Percentiles rank a stretch among this genome's conserved stretches.
Conservation (phyloP, 2,329 filamentous ascomycete genomes). For the Cercospora zeina region DNA sequence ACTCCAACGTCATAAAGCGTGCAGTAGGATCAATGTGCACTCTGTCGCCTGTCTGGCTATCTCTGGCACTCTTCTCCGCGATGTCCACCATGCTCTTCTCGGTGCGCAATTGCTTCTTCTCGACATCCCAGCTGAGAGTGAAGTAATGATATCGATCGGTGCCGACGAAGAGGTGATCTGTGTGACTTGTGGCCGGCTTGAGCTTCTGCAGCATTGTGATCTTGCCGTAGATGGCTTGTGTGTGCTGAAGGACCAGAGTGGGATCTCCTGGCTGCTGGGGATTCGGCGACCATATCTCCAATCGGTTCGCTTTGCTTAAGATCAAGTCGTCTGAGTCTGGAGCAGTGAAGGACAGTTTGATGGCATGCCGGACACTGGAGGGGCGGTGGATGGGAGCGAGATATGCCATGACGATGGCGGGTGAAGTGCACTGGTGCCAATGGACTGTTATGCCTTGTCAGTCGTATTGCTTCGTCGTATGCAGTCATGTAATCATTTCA, state of each 20-base stretch:
- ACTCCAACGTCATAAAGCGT: slow-evolving; percentile 64
- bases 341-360: slow-evolving; percentile 75
- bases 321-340: slow-evolving; percentile 78
- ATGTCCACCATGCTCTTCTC: slow-evolving; percentile 61
- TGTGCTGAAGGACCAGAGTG: slow-evolving; percentile 61
- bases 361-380: slow-evolving; percentile 85
- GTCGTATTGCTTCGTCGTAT: background rate
- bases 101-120: slow-evolving; percentile 55
- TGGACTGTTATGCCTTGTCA: background rate
- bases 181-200: slow-evolving; percentile 69
- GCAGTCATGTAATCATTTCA: background rate
- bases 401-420: slow-evolving; percentile 71
- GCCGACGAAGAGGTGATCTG: slow-evolving; percentile 87
- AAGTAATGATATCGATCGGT: slow-evolving; percentile 91
- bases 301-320: slow-evolving; percentile 79
- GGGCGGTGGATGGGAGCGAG: slow-evolving; percentile 89
- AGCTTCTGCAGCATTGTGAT: slow-evolving; percentile 82
- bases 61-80: slow-evolving; percentile 62
- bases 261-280: slow-evolving; percentile 57
- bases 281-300: slow-evolving; percentile 71
- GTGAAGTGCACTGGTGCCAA: slow-evolving; percentile 3
- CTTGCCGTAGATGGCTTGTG: slow-evolving; percentile 77
- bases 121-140: slow-evolving; percentile 76
- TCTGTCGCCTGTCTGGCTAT: slow-evolving; percentile 78
- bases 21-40: slow-evolving; percentile 82